phyloP scores from a whole-genome alignment of 768 basidiomycete species.

The Boletus rufocinnamomeus region DNA sequence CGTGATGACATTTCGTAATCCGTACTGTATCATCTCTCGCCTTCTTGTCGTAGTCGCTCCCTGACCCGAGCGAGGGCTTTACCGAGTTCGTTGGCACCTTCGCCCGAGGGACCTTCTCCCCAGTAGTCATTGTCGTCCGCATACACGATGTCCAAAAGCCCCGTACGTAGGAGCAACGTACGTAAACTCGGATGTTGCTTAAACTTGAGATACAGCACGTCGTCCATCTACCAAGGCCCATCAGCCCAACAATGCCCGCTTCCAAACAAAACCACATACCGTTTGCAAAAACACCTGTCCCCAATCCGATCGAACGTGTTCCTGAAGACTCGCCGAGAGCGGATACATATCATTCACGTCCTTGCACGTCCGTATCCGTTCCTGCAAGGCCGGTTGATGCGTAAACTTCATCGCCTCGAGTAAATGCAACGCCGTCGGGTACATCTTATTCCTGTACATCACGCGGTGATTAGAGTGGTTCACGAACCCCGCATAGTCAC shows the following conservation, averaged over 20 bases:
- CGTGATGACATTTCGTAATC: neutral
- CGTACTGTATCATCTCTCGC: constrained; percentile 14
- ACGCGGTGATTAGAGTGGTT: constrained; percentile 69
- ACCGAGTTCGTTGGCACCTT: constrained; percentile 66
- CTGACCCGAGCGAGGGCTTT: constrained; percentile 58
- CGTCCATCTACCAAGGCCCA: constrained; percentile 54
- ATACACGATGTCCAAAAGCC: constrained; percentile 51
- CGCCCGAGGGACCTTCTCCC: constrained; percentile 56
- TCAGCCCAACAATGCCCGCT: neutral
- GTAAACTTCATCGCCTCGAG: constrained; percentile 74
- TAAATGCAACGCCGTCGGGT: constrained; percentile 74
- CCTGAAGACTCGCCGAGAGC: constrained; percentile 36
- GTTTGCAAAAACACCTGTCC: constrained; percentile 47
- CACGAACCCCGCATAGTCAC: constrained; percentile 51
- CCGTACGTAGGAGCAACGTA: constrained; percentile 54
- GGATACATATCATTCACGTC: constrained; percentile 42
- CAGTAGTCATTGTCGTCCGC: constrained; percentile 63
- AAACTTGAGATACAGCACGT: constrained; percentile 68
- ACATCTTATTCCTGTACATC: constrained; percentile 52
- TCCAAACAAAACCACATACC: constrained; percentile 39
- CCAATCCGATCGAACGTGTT: constrained; percentile 58
- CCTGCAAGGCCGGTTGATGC: constrained; percentile 52
- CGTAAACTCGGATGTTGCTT: constrained; percentile 66
- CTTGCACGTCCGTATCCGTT: constrained; percentile 51
- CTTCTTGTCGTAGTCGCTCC: constrained; percentile 42